Evolutionary conservation across 2,329 filamentous ascomycete species (phyloP), one percentile per base, ranked within the genome.

Genomic region (Chaetomiaceae sp.): DNA sequence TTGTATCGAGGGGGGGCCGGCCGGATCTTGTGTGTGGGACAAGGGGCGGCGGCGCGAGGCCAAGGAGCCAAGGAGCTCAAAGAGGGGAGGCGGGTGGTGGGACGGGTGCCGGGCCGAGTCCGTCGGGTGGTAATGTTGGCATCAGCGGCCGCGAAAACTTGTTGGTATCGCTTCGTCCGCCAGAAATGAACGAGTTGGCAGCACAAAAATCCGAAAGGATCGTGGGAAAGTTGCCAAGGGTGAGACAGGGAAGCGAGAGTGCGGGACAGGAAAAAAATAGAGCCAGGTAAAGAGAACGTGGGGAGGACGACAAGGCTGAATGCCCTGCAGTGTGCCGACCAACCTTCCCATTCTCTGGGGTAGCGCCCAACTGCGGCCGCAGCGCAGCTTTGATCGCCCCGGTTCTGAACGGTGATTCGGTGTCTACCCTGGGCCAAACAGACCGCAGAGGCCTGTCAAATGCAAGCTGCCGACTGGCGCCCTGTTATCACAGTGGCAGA

Each of bases 301-400:
- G 30, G 30, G 21, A 35, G 40, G 17, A 40, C 38, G 40, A 23
- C 42, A 20, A 50, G 48, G 48, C 37, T 44, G 42, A 33, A 31
- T 35, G 31, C 19, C 23, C 13, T 21, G 21, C 14, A 12, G 25
- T 40, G 34, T 20, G 41, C 19, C 5, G 23, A 14, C 13, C 20
- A 23, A 16, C 13, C n/a, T 37, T 30, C 27, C 16, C 37, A 35
- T 42, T 21, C 13, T 37, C 19, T 37, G 43, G 17, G 14, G 17
- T 14, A 34, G 38, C 14, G 42, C 42, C 35, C 21, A 41, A 38
- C 44, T 33, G 49, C 33, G 21, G 31, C 41, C 14, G 16, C 34
- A 33, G 37, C 30, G 27, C 37, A 5, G 21, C 13, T 37, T n/a
- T 4, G 20, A 40, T 47, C 43, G 43, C 23, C 49, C 49, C 14